Evolutionary conservation across 2,329 filamentous ascomycete species (phyloP).

Genomic region (Leptographium galeiforme): DNA sequence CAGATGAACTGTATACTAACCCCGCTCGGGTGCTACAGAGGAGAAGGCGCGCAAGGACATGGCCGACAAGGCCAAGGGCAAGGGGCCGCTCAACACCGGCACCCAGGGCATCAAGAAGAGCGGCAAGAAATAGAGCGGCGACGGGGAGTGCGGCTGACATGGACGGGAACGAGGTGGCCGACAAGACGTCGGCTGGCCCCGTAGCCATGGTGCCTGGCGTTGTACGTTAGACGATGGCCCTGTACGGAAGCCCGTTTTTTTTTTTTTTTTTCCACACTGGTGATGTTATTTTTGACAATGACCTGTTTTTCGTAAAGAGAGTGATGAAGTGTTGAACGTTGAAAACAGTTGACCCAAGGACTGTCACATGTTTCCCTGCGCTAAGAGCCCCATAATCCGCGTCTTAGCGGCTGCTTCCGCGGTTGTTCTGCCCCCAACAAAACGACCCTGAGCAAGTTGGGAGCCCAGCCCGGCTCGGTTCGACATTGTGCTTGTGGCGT

Average conservation of each 20-base stretch:
- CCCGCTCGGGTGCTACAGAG: slow-evolving; percentile 31
- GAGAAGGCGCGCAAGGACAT: slow-evolving; percentile 78
- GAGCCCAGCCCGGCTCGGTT: not conserved
- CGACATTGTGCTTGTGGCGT: not conserved
- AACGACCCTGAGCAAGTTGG: not conserved
- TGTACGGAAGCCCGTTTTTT: too few species aligned
- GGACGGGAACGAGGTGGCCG: too few species aligned
- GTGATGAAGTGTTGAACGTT: too few species aligned
- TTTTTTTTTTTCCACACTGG: too few species aligned
- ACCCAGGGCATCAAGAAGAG: slow-evolving; percentile 94
- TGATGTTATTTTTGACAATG: too few species aligned
- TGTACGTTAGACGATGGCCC: too few species aligned
- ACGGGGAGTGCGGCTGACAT: too few species aligned
- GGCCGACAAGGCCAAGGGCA: slow-evolving; percentile 69
- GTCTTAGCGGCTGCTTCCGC: not conserved
- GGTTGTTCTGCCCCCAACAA: not conserved
- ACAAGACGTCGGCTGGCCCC: too few species aligned
- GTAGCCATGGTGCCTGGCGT: too few species aligned
- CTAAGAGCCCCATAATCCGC: not conserved
- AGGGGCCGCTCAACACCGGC: slow-evolving; percentile 77
- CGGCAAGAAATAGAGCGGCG: slow-evolving; percentile 59
- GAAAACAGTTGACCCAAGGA: too few species aligned
- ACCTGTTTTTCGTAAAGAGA: too few species aligned
- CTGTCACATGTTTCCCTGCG: not conserved
- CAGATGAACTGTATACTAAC: too few species aligned